Base-by-base conservation (phyloP, 345 rosid genomes). In the Citrus unshiu region DNA sequence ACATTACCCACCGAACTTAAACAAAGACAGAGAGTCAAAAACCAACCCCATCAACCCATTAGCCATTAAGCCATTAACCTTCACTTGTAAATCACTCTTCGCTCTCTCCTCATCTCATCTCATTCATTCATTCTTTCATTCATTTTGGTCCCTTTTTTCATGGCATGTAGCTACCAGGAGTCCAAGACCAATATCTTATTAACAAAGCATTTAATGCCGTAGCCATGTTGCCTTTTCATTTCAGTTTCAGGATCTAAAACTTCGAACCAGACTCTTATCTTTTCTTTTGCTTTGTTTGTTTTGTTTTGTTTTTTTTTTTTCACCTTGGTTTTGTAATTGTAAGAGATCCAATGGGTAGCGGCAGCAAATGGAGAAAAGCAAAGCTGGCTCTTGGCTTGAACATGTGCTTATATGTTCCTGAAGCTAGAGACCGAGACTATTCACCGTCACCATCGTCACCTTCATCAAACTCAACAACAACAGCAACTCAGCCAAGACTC, bases 361-460 rank as follows among this genome's bases (percentile, higher is more conserved):
- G 85, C 56, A 93, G 94, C 82, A 93, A 90, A 83, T 95, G 98
- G 98, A 85, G 90, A 73, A 95, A 92, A 77, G 95, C 88, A 8
- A 95, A 92, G 86, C 14, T 86, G 27, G 93, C 95, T 77, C 89
- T 95, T 68, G 93, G 98, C 43, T 70, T 89, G 64, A 92, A 93
- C 73, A 70, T 85, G 82, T 93, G 98, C 72, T 89, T 95, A 9
- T 87, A 90, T 72, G 93, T 85, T 66, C 98, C 98, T 35, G 81
- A 81, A 69, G 80, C 90, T 68, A 71, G 46, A 34, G 93, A 85
- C 19, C 78, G n/a, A n/a, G 93, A 89, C 30, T 79, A 80, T 54
- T 76, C 83, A 25, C 57, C 90, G 19, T 70, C 46, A 40, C 46
- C 84, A 12, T n/a, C 85, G 21, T 39, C 75, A 7, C 22, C 88